A percentile compares a stretch with the other conserved stretches of the same genome.
These are phyloP conservation scores for Letharia columbiana DNA, from an alignment of 495 filamentous ascomycete genomes.

Conservation along the genomic window DNA sequence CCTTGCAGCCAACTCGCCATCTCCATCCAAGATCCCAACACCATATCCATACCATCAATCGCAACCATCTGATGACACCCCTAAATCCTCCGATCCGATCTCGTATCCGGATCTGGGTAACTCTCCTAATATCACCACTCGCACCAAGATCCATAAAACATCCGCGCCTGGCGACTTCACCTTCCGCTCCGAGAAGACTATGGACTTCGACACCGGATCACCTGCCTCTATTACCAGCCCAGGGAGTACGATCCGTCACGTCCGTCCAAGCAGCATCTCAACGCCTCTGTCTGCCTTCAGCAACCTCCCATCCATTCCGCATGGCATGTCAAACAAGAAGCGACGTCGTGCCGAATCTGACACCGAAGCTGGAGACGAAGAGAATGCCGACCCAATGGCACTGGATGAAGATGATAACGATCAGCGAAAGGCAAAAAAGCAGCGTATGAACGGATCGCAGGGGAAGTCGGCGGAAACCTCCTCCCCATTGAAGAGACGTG, in stretches of 20 bases:
- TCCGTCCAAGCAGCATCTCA: conserved; percentile 40
- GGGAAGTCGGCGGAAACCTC: conserved; percentile 29
- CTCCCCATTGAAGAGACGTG: conserved; percentile 28
- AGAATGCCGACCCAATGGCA: conserved; percentile 24
- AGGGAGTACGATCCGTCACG: conserved; percentile 49
- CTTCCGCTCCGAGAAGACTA: conserved; percentile 51
- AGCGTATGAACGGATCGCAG: conserved; percentile 32
- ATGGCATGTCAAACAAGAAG: conserved; percentile 70
- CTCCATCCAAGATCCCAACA: conserved; percentile 38
- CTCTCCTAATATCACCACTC: conserved; percentile 24
- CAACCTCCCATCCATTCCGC: conserved; percentile 44
- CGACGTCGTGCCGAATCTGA: conserved; percentile 43
- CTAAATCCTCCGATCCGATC: conserved; percentile 31
- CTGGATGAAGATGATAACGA: conserved; percentile 35
- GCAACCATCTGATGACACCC: not conserved
- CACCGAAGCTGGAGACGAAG: conserved; percentile 29
- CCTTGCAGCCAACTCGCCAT: conserved; percentile 34
- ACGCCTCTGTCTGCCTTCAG: conserved; percentile 26
- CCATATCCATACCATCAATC: conserved; percentile 11
- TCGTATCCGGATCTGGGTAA: conserved; percentile 35
- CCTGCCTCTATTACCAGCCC: conserved; percentile 26
- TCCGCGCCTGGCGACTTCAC: conserved; percentile 45
- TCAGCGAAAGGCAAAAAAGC: conserved; percentile 33
- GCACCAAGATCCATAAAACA: conserved; percentile 18
- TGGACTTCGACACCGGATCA: conserved; percentile 37